Evolutionary conservation across 2,329 filamentous ascomycete genomes (phyloP).

Genomic region (Fusarium anguioides): DNA sequence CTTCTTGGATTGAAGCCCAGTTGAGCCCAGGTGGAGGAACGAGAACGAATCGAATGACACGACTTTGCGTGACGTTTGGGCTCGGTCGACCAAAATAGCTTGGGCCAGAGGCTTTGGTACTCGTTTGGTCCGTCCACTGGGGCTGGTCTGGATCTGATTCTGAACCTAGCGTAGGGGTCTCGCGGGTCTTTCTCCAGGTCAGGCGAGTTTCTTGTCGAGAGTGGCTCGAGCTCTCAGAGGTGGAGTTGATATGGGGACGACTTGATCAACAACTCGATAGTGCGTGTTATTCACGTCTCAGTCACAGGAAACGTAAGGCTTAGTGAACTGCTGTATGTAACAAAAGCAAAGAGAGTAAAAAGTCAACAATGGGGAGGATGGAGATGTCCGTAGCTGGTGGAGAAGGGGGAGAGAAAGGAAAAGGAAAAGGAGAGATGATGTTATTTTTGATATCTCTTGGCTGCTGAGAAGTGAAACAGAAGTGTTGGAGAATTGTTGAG

Average conservation of each 20-base stretch:
- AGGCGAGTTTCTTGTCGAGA: constrained; percentile 29
- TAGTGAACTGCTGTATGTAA: constrained; percentile 15
- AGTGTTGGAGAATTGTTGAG: neutral
- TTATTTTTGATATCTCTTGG: constrained; percentile 15
- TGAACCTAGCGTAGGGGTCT: constrained; percentile 39
- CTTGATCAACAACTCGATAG: constrained; percentile 31
- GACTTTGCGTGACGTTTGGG: constrained; percentile 24
- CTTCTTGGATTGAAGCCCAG: constrained; percentile 7
- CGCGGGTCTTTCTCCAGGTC: constrained; percentile 24
- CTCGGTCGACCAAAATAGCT: constrained; percentile 45
- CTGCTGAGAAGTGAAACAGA: neutral
- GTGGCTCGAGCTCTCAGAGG: constrained; percentile 36
- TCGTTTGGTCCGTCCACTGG: constrained; percentile 41
- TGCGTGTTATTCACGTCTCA: constrained; percentile 16
- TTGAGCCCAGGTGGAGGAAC: constrained; percentile 2
- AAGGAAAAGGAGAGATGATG: neutral
- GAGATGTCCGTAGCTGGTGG: constrained; percentile 9
- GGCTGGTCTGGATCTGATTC: constrained; percentile 44
- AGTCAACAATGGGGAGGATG: constrained; percentile 7
- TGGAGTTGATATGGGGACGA: constrained; percentile 29
- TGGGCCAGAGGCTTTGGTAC: constrained; percentile 32
- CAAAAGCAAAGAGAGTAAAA: constrained; percentile 1
- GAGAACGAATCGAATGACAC: constrained; percentile 42
- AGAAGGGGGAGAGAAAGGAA: neutral
- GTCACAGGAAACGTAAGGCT: constrained; percentile 29